Base-by-base conservation (phyloP, 2,329 filamentous ascomycete genomes). In the Drechslerella coelobrocha region DNA sequence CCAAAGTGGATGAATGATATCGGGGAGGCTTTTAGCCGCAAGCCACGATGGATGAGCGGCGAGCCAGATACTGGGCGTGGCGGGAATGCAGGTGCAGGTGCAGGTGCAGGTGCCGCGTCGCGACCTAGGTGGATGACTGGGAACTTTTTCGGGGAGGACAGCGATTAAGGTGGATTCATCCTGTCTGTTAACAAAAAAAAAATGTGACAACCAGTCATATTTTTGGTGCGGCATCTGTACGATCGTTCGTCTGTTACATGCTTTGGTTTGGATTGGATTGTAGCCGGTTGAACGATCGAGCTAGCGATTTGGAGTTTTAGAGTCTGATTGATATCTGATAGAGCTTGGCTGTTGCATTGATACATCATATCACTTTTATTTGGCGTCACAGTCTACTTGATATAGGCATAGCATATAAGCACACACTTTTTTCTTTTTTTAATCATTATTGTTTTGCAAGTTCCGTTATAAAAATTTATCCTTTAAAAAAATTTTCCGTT, bases 1-100 rank as follows among this genome's bases (percentile, higher is more conserved):
- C 93, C 94, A 0, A 87, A 87, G 73, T 97, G 92, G 92, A 81
- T 96, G 73, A 84, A 87, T 75, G 88, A 90, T 24, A 82, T 91
- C 26, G 84, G 86, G 1, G 83, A 85, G 65, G 84, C 84, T 7
- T 85, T 92, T 78, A 90, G 88, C 78, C 37, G 34, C 31, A 86
- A 88, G 77, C 91, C 91, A 3, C 89, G 87, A 75, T 95, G 91
- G 91, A 89, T 94, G 86, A 85, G 86, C 17, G 85, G 84, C 23
- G 84, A 85, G 56, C 74, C 72, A 39, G 65, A 66, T 23, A 17
- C 34, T 12, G 75, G 76, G 24, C 75, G 76, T 19, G 73, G 74
- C 24, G 76, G 73, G 23, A 74, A 75, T 19, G 73, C 51, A 34
- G 53, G 23, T 17, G 34, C 31, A 69, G 74, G 27, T 27, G 29